Base-by-base conservation (phyloP, 768 basidiomycete species). In the Hericium rajendrae region DNA sequence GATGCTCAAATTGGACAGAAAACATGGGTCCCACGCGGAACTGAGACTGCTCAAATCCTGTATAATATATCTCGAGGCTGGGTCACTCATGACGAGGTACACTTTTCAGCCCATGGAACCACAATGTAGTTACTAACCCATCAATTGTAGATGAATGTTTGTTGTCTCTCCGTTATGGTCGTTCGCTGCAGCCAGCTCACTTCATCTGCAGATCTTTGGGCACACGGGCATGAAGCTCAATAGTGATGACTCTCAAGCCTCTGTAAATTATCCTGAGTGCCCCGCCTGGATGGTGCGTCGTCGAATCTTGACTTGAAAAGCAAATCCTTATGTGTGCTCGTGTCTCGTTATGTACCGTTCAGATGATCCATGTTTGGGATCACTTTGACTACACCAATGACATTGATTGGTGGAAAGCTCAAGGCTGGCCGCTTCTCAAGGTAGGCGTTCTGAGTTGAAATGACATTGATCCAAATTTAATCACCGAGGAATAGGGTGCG, bases 341-440 rank as follows among this genome's bases (percentile, higher is more conserved):
- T 53, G 41, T 22, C 26, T 54, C 6, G 5, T 43, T 41, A 18
- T 22, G 20, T 13, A 9, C 6, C 6, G 1, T 37, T 32, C 55
- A 88, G 87, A 88, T 87, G 86, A 60, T 86, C 24, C 86, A 88
- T 61, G 82, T 83, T 13, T 90, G 86, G 84, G 87, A 90, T 65
- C 85, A 89, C 64, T 88, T 86, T 63, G 87, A 89, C 61, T 79
- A 82, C 66, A 84, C 83, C 6, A 80, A 82, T 55, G 81, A 88
- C 58, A 67, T 84, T 4, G 68, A 71, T 3, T 90, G 87, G 87
- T 88, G 80, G 78, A 78, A 77, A 60, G 59, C 74, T 3, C 86
- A 88, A 71, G 87, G 87, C 4, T 90, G 83, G 78, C 86, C 88
- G 0, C 73, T 90, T 10, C 62, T 89, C 18, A 90, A 89, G 75